Conservation (phyloP, 2,329 filamentous ascomycete genomes). For the Calonectria montana region DNA sequence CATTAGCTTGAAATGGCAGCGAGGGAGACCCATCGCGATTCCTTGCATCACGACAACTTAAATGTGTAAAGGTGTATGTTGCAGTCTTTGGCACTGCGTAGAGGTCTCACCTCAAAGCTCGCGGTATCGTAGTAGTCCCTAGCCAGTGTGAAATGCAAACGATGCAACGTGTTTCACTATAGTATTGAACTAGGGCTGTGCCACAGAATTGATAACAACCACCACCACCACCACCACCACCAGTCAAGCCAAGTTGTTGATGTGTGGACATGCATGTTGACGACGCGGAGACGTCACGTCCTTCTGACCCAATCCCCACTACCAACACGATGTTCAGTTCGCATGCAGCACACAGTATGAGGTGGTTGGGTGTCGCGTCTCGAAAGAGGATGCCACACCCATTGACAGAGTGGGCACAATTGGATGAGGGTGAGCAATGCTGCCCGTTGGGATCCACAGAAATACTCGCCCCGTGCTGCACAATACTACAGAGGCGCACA, state of each 20-base stretch:
- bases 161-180: slow-evolving; percentile 20
- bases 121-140: slow-evolving; percentile 7
- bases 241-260: slow-evolving; percentile 1
- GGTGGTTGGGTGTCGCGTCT: slow-evolving; percentile 7
- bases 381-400: not conserved
- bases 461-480: slow-evolving; percentile 19
- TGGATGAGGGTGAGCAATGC: not conserved
- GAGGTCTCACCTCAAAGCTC: not conserved
- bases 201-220: not conserved
- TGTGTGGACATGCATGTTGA: slow-evolving; percentile 8
- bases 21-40: not conserved
- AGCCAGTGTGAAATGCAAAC: slow-evolving; percentile 1
- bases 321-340: slow-evolving; percentile 16
- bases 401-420: not conserved
- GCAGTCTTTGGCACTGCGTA: not conserved
- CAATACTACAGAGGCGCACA: slow-evolving; percentile 12
- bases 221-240: not conserved
- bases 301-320: slow-evolving; percentile 1
- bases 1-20: not conserved
- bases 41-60: not conserved
- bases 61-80: not conserved
- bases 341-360: slow-evolving; percentile 14
- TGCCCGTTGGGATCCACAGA: slow-evolving; percentile 20
- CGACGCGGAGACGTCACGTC: not conserved
- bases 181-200: slow-evolving; percentile 11